Evolutionary conservation across 257 asterid genomes (phyloP).

Genomic region (Plantago ovata): DNA sequence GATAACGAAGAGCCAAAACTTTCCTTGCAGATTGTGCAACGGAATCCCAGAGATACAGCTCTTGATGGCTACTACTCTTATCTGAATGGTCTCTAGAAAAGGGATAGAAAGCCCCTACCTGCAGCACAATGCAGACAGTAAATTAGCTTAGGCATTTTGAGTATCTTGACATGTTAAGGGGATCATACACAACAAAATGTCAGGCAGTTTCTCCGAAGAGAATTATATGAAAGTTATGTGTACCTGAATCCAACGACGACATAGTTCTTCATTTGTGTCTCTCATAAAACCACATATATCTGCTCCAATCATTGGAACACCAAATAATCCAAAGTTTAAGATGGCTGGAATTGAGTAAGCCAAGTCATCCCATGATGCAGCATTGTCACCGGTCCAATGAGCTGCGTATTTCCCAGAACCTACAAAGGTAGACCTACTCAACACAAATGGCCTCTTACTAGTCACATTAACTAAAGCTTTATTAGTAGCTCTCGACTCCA

Average conservation of each 20-base stretch:
- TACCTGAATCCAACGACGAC: constrained; percentile 92
- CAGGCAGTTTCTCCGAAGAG: background rate
- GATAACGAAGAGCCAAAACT: constrained; percentile 53
- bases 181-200: background rate
- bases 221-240: background rate
- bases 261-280: constrained; percentile 81
- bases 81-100: constrained; percentile 59
- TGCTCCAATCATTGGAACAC: constrained; percentile 95
- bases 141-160: background rate
- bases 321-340: constrained; percentile 75
- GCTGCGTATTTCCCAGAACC: constrained; percentile 90
- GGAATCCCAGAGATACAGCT: constrained; percentile 56
- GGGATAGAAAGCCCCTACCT: constrained; percentile 70
- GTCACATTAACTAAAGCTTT: constrained; percentile 43
- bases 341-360: constrained; percentile 66
- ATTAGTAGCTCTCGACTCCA: constrained; percentile 71
- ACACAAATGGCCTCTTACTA: constrained; percentile 78
- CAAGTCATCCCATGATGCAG: constrained; percentile 82
- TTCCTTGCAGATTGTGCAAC: constrained; percentile 55
- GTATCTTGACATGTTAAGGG: background rate
- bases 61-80: constrained; percentile 33
- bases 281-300: constrained; percentile 81
- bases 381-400: constrained; percentile 97
- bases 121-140: constrained; percentile 1
- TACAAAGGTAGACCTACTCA: constrained; percentile 78